Conservation (phyloP, 2,329 filamentous ascomycete genomes). For the Alternaria solani region DNA sequence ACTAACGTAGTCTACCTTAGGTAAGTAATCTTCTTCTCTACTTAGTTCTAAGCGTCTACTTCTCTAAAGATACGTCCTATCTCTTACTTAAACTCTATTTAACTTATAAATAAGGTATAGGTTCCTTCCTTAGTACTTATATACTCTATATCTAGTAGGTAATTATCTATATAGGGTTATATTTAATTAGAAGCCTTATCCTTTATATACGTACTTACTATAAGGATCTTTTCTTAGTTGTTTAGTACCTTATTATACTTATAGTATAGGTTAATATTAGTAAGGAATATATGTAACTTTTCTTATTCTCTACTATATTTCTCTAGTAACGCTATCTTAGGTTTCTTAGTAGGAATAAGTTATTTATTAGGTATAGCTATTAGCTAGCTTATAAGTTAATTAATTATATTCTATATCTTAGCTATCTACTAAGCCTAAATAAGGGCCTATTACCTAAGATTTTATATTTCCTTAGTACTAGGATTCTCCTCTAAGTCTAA, state of each 20-base stretch:
- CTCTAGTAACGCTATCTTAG: no score
- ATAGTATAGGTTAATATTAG: background rate
- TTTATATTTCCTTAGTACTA: no score
- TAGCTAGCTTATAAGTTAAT: no score
- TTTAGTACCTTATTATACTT: background rate
- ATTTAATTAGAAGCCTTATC: background rate
- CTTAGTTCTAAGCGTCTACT: background rate
- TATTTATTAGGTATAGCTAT: no score
- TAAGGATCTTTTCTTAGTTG: background rate
- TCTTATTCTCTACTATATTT: no score
- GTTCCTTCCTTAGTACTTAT: background rate
- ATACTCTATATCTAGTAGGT: background rate
- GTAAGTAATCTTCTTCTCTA: no score
- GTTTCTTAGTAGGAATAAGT: no score
- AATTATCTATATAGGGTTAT: background rate
- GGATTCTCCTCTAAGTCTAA: no score
- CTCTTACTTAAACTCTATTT: background rate
- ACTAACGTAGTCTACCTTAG: no score
- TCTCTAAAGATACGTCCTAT: background rate
- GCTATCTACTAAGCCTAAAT: no score
- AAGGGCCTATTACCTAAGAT: no score
- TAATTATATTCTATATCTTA: no score
- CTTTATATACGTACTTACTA: background rate
- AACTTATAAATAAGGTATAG: background rate
- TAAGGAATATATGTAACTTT: background rate